Percentiles rank a stretch among this genome's conserved stretches.
Conservation (phyloP, 1,284 basidiomycete species). For the Thecaphora frezii region DNA sequence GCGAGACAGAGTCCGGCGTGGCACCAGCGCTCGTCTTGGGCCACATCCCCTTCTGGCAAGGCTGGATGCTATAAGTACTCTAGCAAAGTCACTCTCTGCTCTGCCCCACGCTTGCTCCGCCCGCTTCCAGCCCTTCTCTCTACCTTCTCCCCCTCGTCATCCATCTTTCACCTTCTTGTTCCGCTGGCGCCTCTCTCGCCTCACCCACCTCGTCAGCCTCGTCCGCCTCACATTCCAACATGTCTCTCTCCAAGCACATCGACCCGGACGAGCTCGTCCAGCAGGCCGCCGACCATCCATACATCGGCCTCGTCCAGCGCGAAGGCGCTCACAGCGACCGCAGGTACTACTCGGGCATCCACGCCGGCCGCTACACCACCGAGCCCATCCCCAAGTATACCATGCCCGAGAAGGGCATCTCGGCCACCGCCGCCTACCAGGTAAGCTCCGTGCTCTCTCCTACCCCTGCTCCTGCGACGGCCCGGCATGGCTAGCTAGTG, state of each 20-base stretch:
- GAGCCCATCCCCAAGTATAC: slow-evolving; percentile 59
- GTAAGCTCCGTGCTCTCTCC: slow-evolving; percentile 4
- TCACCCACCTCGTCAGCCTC: not conserved
- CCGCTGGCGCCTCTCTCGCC: not conserved
- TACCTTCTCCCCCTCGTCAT: no score
- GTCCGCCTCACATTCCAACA: slow-evolving; percentile 6
- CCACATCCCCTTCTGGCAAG: no score
- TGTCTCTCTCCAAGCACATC: slow-evolving; percentile 53
- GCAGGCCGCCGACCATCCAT: slow-evolving; percentile 45
- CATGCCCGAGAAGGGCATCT: slow-evolving; percentile 60
- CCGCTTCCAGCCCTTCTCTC: no score
- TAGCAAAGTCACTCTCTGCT: no score
- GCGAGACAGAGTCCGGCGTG: no score
- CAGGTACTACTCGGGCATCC: slow-evolving; percentile 20
- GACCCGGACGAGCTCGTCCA: slow-evolving; percentile 49
- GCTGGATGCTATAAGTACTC: no score
- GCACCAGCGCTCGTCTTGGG: no score
- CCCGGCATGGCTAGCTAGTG: no score
- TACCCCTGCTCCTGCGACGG: not conserved
- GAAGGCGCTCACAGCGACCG: slow-evolving; percentile 15
- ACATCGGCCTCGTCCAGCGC: slow-evolving; percentile 27
- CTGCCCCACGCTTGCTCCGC: no score
- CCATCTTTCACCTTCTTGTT: not conserved
- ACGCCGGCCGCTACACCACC: slow-evolving; percentile 51
- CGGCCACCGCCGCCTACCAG: slow-evolving; percentile 59